Evolutionary conservation across 176 grass and related monocot genomes (phyloP).

Genomic region (Bromus sterilis): DNA sequence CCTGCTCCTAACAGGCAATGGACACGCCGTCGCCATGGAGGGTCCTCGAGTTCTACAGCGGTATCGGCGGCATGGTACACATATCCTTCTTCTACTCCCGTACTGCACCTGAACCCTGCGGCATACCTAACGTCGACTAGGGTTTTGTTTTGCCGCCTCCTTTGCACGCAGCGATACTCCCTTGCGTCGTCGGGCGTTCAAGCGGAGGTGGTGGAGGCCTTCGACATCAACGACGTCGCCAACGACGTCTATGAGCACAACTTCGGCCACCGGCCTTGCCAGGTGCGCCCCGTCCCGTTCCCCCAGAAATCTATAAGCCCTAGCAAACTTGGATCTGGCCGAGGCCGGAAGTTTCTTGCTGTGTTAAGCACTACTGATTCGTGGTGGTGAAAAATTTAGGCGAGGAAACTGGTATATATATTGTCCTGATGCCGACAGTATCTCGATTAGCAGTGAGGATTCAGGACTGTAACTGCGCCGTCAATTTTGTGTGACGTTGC

Average conservation of each 20-base stretch:
- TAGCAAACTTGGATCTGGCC: not conserved
- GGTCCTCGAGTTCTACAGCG: constrained; percentile 98
- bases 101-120: not conserved
- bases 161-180: constrained; percentile 61
- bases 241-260: constrained; percentile 94
- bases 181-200: constrained; percentile 44
- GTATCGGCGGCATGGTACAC: constrained; percentile 80
- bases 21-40: constrained; percentile 40
- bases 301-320: not conserved
- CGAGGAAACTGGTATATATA: not conserved
- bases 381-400: not conserved
- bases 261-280: constrained; percentile 80
- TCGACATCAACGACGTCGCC: constrained; percentile 88
- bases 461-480: not conserved
- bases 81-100: not conserved
- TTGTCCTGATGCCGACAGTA: not conserved
- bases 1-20: too few species aligned
- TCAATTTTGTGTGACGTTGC: not conserved
- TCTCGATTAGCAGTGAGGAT: not conserved
- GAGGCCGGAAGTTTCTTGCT: not conserved
- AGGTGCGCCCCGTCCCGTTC: constrained; percentile 30
- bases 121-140: constrained; percentile 26
- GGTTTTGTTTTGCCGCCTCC: constrained; percentile 20
- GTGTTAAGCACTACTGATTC: not conserved
- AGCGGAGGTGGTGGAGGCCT: constrained; percentile 74